A percentile compares a stretch with the other conserved stretches of the same genome.
Conservation (phyloP, 805 yeast genomes). For the Candida ascalaphidarum region DNA sequence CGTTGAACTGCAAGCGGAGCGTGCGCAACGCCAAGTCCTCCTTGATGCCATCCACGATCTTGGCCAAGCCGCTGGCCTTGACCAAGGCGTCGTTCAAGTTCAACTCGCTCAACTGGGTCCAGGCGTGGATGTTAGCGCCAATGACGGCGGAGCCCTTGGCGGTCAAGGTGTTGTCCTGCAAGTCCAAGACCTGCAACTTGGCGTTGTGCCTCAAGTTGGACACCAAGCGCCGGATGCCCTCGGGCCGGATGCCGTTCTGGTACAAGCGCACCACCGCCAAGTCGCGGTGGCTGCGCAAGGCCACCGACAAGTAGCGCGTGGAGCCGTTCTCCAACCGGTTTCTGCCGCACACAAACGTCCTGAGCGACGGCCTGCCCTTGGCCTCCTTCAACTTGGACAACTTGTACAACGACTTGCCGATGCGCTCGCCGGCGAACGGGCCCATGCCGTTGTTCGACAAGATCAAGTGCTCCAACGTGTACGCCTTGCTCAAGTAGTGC, state of each 20-base stretch:
- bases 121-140: constrained; percentile 28
- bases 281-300: constrained; percentile 70
- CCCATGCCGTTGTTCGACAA: constrained; percentile 97
- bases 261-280: constrained; percentile 71
- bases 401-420: constrained; percentile 76
- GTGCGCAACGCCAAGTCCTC: constrained; percentile 44
- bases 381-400: constrained; percentile 50
- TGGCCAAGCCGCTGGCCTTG: constrained; percentile 66
- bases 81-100: constrained; percentile 85
- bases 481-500: constrained; percentile 62
- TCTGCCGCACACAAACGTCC: constrained; percentile 93
- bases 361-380: constrained; percentile 45
- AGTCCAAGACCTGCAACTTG: constrained; percentile 61
- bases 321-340: constrained; percentile 96
- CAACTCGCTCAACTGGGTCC: constrained; percentile 68
- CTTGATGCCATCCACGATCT: constrained; percentile 43
- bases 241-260: constrained; percentile 96
- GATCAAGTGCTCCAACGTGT: constrained; percentile 75
- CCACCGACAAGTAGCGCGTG: constrained; percentile 73
- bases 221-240: constrained; percentile 73
- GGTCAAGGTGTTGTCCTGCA: constrained; percentile 95
- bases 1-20: constrained; percentile 82
- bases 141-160: constrained; percentile 50
- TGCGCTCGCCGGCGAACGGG: constrained; percentile 92
- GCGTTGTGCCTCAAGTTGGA: constrained; percentile 50